phyloP scores from a whole-genome alignment of 2,329 filamentous ascomycete genomes.

The Tolypocladium ophioglossoides region DNA sequence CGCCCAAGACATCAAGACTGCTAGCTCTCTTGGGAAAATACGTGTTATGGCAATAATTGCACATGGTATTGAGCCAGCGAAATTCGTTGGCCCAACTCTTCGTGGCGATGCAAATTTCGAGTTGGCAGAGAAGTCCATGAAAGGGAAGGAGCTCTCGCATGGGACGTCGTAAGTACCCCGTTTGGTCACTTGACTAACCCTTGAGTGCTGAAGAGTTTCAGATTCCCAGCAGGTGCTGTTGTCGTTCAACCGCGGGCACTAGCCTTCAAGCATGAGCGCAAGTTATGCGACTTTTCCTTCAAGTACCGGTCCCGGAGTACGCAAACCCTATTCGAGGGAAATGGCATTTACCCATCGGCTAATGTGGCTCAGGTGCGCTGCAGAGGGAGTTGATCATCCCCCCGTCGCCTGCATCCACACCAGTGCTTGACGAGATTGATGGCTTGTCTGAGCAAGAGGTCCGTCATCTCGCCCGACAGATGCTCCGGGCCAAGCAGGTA shows the following conservation, averaged over 20 bases:
- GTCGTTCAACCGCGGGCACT: not conserved
- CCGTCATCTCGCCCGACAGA: slow-evolving; percentile 9
- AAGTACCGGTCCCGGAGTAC: slow-evolving; percentile 12
- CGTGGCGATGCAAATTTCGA: not conserved
- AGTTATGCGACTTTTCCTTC: slow-evolving; percentile 5
- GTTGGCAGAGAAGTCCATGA: slow-evolving; percentile 14
- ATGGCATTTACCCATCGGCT: not conserved
- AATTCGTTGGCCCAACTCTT: too few relatives aligned
- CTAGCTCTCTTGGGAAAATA: slow-evolving; percentile 9
- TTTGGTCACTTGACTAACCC: not conserved
- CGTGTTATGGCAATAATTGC: not conserved
- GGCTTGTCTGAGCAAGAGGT: slow-evolving; percentile 8
- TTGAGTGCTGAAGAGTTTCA: not conserved
- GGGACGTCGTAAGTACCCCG: slow-evolving; percentile 6
- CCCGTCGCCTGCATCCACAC: slow-evolving; percentile 2
- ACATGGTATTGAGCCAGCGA: rapidly evolving
- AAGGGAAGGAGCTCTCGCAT: slow-evolving; percentile 15
- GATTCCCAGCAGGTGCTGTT: not conserved
- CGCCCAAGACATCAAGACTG: not conserved
- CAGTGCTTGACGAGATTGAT: slow-evolving; percentile 1
- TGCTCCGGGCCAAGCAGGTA: slow-evolving; percentile 5
- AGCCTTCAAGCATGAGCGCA: not conserved
- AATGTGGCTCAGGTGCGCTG: slow-evolving; percentile 8
- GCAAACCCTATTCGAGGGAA: not conserved
- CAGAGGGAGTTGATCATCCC: slow-evolving; percentile 13